Conservation (phyloP, 2,329 filamentous ascomycete species). For the Madurella mycetomatis region DNA sequence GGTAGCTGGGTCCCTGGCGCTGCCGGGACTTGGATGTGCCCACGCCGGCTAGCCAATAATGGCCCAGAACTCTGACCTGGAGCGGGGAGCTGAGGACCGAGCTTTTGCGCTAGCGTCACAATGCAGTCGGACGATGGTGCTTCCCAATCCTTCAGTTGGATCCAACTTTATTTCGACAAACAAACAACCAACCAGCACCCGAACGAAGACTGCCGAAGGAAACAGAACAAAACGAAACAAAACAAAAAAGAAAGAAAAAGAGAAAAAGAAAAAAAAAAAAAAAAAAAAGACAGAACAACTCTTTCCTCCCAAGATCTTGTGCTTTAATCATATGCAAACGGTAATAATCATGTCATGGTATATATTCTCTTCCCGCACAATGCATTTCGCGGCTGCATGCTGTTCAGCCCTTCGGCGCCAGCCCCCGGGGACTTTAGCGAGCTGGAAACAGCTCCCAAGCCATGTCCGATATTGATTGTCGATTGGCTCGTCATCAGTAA, state of each 20-base stretch:
- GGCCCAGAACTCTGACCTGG: background rate
- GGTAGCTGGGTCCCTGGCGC: background rate
- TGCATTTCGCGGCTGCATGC: background rate
- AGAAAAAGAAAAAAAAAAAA: too few species aligned
- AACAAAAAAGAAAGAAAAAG: too few species aligned
- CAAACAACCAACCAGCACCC: background rate
- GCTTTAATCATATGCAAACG: too few species aligned
- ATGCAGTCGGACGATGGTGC: conserved; percentile 10
- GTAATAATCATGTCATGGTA: background rate
- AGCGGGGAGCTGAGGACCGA: background rate
- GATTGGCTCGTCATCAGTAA: conserved; percentile 7
- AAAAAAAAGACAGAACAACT: too few species aligned
- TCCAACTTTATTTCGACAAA: conserved; percentile 22
- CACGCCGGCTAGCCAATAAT: too few species aligned
- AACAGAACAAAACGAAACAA: too few species aligned
- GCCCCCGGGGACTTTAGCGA: conserved; percentile 5
- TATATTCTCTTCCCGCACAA: background rate
- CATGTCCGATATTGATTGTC: conserved; percentile 4
- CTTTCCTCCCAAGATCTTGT: too few species aligned
- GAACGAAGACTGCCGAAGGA: too few species aligned
- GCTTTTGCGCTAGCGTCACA: conserved; percentile 18
- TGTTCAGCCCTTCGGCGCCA: conserved; percentile 14
- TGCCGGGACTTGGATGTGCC: background rate
- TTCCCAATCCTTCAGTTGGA: conserved; percentile 3
- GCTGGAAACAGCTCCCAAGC: background rate